Evolutionary conservation across 176 grass and related monocot species (phyloP).

Genomic region (Coix lacrymajobi): DNA sequence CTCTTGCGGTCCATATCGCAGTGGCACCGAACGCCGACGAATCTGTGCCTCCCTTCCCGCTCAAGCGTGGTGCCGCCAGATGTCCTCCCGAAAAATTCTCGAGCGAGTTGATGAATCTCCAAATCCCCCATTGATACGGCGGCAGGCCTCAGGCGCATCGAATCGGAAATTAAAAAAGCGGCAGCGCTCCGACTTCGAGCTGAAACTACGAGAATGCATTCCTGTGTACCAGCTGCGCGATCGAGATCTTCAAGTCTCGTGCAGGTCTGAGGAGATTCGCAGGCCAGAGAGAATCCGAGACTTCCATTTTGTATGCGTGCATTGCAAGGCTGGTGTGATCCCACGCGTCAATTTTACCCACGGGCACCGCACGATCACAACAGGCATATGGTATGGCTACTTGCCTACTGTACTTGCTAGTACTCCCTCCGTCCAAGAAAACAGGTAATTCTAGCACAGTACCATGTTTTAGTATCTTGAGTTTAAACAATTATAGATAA

Average conservation of each 20-base stretch:
- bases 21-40: not conserved
- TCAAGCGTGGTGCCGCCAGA: not conserved
- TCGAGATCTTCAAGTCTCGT: not conserved
- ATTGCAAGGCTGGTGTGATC: constrained; percentile 6
- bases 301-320: not conserved
- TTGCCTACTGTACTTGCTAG: no score
- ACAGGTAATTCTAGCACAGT: no score
- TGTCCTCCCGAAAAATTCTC: not conserved
- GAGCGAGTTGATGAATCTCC: not conserved
- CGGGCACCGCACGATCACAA: not conserved
- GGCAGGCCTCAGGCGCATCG: not conserved
- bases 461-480: no score
- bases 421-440: no score
- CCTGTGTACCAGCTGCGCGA: not conserved
- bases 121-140: not conserved
- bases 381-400: not conserved
- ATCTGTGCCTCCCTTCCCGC: not conserved
- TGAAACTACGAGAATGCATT: not conserved
- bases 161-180: not conserved
- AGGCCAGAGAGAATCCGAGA: not conserved
- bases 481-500: no score
- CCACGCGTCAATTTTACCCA: no score
- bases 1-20: not conserved
- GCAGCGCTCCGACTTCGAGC: no score
- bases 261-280: not conserved